Percentiles rank a stretch among this genome's conserved stretches.
phyloP scores from a whole-genome alignment of 225 moss, liverwort and hornwort species.

The Polytrichum commune region DNA sequence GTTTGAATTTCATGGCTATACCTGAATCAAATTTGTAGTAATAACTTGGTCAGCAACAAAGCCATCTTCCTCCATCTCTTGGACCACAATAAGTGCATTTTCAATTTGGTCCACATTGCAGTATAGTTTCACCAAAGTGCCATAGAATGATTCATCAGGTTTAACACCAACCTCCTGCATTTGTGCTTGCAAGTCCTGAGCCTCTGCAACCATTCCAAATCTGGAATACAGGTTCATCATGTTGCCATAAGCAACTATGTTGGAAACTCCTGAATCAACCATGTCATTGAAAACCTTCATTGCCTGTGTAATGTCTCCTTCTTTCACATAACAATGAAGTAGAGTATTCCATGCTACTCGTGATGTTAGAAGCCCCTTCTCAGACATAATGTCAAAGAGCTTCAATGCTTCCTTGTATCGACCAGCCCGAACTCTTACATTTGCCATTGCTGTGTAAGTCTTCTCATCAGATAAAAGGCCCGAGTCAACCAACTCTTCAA shows the following conservation, averaged over 20 bases:
- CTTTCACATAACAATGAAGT: conserved; percentile 71
- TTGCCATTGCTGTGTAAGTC: conserved; percentile 83
- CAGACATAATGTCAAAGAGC: conserved; percentile 57
- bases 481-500: conserved; percentile 56
- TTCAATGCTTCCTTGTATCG: conserved; percentile 58
- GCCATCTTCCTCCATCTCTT: conserved; percentile 68
- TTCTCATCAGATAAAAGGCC: conserved; percentile 71
- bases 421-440: conserved; percentile 67
- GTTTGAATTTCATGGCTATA: conserved; percentile 3
- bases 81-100: conserved; percentile 48
- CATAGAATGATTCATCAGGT: conserved; percentile 79
- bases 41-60: conserved; percentile 60
- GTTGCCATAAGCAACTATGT: conserved; percentile 72
- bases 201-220: conserved; percentile 57
- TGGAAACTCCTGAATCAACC: conserved; percentile 65
- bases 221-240: conserved; percentile 76
- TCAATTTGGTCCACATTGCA: conserved; percentile 58
- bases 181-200: conserved; percentile 46
- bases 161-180: conserved; percentile 54
- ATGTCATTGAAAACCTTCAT: conserved; percentile 57
- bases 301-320: conserved; percentile 55
- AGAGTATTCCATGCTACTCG: conserved; percentile 77
- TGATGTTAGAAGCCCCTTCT: conserved; percentile 60
- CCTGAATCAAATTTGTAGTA: conserved; percentile 78
- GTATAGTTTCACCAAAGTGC: conserved; percentile 71